phyloP scores from a whole-genome alignment of 2,329 filamentous ascomycete species.

The Leptographium lundbergii region DNA sequence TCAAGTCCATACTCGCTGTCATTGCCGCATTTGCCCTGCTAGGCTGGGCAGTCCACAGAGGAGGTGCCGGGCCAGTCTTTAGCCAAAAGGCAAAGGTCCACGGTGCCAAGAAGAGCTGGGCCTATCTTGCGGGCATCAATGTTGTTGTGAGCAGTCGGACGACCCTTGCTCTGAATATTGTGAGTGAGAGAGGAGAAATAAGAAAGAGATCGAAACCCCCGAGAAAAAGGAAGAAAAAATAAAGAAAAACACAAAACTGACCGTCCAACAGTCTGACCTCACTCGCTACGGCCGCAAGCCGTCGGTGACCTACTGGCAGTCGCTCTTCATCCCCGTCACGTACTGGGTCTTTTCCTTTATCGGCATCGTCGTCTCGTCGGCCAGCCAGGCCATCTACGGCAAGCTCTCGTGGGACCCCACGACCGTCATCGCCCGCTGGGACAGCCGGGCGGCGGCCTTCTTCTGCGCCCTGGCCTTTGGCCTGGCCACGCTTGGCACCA shows the following conservation, averaged over 20 bases:
- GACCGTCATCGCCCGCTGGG: conserved; percentile 11
- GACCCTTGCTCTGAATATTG: conserved; percentile 36
- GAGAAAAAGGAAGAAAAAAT: too few relatives aligned
- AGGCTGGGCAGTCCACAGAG: conserved; percentile 62
- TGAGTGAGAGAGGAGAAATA: not conserved
- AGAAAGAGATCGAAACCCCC: not conserved
- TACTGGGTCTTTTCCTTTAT: conserved; percentile 16
- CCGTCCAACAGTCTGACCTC: conserved; percentile 18
- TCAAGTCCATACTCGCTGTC: conserved; percentile 27
- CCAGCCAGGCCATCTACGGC: conserved; percentile 28
- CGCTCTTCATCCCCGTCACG: conserved; percentile 26
- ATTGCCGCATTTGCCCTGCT: conserved; percentile 23
- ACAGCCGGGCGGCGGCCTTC: conserved; percentile 14
- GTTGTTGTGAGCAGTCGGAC: conserved; percentile 34
- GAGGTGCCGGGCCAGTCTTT: conserved; percentile 3
- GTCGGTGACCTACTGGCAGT: conserved; percentile 27
- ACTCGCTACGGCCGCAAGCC: conserved; percentile 25
- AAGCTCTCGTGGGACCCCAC: conserved; percentile 15
- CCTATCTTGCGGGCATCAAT: conserved; percentile 13
- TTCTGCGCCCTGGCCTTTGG: conserved; percentile 13
- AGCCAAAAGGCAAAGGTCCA: not conserved
- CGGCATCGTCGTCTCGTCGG: conserved; percentile 28
- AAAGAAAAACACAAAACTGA: not conserved
- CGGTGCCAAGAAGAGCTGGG: conserved; percentile 2
- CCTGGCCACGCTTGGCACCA: conserved; percentile 12